A percentile compares a stretch with the other conserved stretches of the same genome.
Evolutionary conservation across 352 stramenopile genomes (phyloP).

Genomic region (Pythium periplocum): DNA sequence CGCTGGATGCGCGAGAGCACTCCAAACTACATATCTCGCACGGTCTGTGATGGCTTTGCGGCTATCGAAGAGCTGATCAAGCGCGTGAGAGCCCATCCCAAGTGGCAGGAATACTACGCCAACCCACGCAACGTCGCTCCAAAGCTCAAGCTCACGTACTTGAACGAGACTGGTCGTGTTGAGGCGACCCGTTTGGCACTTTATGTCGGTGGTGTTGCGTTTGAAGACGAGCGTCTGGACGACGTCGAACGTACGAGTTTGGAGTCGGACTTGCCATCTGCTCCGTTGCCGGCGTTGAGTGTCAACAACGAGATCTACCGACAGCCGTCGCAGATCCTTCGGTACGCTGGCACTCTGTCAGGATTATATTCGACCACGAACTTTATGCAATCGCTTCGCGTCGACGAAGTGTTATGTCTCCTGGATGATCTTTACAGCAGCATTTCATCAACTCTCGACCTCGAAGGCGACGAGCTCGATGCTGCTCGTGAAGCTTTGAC

Average conservation of each 20-base stretch:
- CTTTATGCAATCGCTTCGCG: conserved; percentile 12
- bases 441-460: conserved; percentile 14
- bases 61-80: conserved; percentile 11
- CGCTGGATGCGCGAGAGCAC: conserved; percentile 20
- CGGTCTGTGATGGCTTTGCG: conserved; percentile 16
- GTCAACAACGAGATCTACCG: conserved; percentile 27
- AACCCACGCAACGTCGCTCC: conserved; percentile 10
- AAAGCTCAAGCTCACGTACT: conserved; percentile 67
- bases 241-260: conserved; percentile 11
- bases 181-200: conserved; percentile 49
- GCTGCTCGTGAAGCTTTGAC: conserved; percentile 8
- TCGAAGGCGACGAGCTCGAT: conserved; percentile 8
- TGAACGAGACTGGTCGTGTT: conserved; percentile 30
- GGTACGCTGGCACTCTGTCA: conserved; percentile 23
- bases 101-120: conserved; percentile 30
- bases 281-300: conserved; percentile 28
- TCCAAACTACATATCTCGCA: conserved; percentile 27
- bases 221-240: conserved; percentile 49
- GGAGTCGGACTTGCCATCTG: conserved; percentile 25
- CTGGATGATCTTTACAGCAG: conserved; percentile 17
- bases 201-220: conserved; percentile 46
- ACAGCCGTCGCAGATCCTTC: conserved; percentile 40
- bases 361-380: conserved; percentile 28
- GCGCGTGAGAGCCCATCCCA: conserved; percentile 21
- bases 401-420: conserved; percentile 22